Evolutionary conservation across 2,329 filamentous ascomycete species (phyloP).

Genomic region (Aspergillus melleus): DNA sequence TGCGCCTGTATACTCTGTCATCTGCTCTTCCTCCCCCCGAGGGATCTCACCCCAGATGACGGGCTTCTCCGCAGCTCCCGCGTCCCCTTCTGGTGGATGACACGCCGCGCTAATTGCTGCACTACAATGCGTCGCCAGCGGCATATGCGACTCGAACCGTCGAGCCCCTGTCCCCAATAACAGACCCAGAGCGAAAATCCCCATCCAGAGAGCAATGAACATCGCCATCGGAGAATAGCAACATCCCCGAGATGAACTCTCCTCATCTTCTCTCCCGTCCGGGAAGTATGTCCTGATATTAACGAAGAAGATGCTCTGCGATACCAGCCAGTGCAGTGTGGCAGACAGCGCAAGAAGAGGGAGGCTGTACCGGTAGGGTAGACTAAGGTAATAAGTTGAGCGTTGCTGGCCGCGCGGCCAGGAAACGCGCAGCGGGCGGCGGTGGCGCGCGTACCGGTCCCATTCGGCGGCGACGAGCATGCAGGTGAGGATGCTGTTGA

Average conservation of each 20-base stretch:
- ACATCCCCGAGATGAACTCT: background rate
- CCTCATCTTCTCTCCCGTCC: background rate
- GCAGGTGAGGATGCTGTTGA: constrained; percentile 39
- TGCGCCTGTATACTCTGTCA: background rate
- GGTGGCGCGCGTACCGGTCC: constrained; percentile 34
- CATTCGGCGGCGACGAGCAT: constrained; percentile 53
- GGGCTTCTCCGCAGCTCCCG: constrained; percentile 13
- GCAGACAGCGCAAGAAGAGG: constrained; percentile 36
- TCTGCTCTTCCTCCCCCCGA: background rate
- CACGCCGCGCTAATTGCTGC: constrained; percentile 36
- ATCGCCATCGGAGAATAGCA: constrained; percentile 3
- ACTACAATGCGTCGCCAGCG: constrained; percentile 27
- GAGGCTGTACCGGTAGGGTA: constrained; percentile 34
- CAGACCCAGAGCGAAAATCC: constrained; percentile 6
- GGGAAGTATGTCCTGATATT: constrained; percentile 6
- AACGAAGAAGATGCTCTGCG: constrained; percentile 44
- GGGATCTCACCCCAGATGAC: constrained; percentile 27
- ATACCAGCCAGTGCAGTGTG: constrained; percentile 49
- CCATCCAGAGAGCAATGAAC: constrained; percentile 1
- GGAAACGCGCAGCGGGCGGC: constrained; percentile 45
- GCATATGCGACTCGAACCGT: constrained; percentile 24
- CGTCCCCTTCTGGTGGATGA: constrained; percentile 20
- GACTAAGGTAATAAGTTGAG: constrained; percentile 45
- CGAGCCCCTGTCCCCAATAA: constrained; percentile 14
- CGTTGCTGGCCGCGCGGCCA: constrained; percentile 42